Conservation (phyloP, 2,329 filamentous ascomycete species). For the Colletotrichum sp. region DNA sequence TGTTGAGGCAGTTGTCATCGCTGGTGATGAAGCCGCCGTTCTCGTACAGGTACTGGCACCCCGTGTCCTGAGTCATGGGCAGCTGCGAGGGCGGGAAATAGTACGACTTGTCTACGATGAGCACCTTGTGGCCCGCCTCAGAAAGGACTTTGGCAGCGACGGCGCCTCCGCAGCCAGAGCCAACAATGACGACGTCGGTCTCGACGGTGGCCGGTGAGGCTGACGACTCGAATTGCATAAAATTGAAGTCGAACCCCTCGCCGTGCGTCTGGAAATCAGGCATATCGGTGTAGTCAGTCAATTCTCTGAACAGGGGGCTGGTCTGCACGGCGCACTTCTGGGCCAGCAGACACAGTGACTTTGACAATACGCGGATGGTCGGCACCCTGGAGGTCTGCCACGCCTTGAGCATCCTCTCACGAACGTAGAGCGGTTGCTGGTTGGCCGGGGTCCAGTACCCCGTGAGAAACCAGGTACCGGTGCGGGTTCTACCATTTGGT, state of each 20-base stretch:
- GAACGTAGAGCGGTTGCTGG: slow-evolving; percentile 62
- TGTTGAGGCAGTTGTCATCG: slow-evolving; percentile 60
- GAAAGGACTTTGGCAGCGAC: slow-evolving; percentile 83
- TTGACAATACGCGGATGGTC: slow-evolving; percentile 58
- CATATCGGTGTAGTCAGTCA: slow-evolving; percentile 63
- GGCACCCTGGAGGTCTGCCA: slow-evolving; percentile 66
- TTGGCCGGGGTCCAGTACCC: slow-evolving; percentile 68
- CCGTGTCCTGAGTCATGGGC: slow-evolving; percentile 72
- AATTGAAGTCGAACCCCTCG: slow-evolving; percentile 60
- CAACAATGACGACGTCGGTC: slow-evolving; percentile 84
- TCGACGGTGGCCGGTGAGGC: slow-evolving; percentile 61
- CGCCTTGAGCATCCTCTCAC: slow-evolving; percentile 64
- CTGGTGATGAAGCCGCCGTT: slow-evolving; percentile 62
- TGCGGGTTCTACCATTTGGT: slow-evolving; percentile 54
- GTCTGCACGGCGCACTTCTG: slow-evolving; percentile 60
- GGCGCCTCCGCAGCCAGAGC: slow-evolving; percentile 84
- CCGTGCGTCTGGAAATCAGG: slow-evolving; percentile 55
- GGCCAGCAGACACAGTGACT: slow-evolving; percentile 57
- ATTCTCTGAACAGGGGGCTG: slow-evolving; percentile 55
- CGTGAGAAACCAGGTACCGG: slow-evolving; percentile 69
- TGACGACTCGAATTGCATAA: slow-evolving; percentile 58
- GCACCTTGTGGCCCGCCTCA: slow-evolving; percentile 73
- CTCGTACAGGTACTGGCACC: slow-evolving; percentile 69
- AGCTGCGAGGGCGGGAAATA: slow-evolving; percentile 74
- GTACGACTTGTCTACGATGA: slow-evolving; percentile 85